Percentiles rank a stretch among this genome's conserved stretches.
Conservation (phyloP, 768 basidiomycete genomes). For the Rhizopogon roseolus region DNA sequence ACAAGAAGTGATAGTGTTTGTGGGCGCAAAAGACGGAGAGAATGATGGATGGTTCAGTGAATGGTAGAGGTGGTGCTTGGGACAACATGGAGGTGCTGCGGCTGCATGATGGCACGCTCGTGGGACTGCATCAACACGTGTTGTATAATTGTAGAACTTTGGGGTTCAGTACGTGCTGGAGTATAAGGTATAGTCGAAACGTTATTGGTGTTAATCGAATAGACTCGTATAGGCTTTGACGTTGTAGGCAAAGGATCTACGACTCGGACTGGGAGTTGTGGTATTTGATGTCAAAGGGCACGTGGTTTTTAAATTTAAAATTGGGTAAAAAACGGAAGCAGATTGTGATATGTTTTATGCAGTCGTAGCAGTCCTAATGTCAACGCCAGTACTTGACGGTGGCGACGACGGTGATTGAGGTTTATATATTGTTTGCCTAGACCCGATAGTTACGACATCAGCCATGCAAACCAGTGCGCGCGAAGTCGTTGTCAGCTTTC, state of each 20-base stretch:
- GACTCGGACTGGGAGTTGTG: no score
- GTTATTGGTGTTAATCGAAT: conserved; percentile 15
- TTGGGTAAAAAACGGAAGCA: no score
- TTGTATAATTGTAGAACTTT: conserved; percentile 12
- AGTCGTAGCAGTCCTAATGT: no score
- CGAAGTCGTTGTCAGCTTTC: not conserved
- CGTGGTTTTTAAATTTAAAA: no score
- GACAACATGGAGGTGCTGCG: conserved; percentile 14
- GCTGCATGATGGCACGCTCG: conserved; percentile 21
- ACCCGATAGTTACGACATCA: conserved; percentile 26
- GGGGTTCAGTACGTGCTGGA: conserved; percentile 23
- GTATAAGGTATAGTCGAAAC: not conserved
- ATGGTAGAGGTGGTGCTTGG: not conserved
- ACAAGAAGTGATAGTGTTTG: not conserved
- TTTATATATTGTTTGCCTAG: not conserved
- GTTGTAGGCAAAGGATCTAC: not conserved
- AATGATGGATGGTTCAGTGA: not conserved
- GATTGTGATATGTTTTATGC: no score
- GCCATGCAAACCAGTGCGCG: conserved; percentile 25
- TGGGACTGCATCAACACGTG: conserved; percentile 28
- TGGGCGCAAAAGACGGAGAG: not conserved
- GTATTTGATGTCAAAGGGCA: no score
- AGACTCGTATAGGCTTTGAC: not conserved
- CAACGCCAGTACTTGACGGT: no score
- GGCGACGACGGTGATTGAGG: no score